Evolutionary conservation across 768 basidiomycete species (phyloP).

Genomic region (Daedaleopsis nitida): DNA sequence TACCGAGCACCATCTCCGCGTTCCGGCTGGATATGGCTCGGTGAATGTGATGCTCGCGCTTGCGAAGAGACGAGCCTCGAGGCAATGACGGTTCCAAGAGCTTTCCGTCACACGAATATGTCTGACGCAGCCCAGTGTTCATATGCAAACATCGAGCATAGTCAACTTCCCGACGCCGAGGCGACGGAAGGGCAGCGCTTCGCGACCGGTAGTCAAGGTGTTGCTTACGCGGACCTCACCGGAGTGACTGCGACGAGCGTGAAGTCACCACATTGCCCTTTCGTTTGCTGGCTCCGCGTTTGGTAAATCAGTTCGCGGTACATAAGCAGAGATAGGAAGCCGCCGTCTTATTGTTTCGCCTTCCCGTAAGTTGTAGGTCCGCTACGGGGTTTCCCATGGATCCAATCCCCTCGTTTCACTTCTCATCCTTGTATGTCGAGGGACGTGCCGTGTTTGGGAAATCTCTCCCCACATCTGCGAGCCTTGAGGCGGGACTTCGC

Average conservation of each 20-base stretch:
- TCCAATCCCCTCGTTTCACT: not conserved
- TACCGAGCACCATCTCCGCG: too few relatives aligned
- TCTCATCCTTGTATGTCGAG: not conserved
- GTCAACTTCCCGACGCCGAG: too few relatives aligned
- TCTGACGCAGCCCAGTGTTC: too few relatives aligned
- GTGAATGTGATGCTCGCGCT: too few relatives aligned
- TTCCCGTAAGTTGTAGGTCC: not conserved
- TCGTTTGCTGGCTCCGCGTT: not conserved
- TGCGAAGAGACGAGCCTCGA: too few relatives aligned
- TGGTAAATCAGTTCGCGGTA: not conserved
- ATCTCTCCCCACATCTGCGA: not conserved
- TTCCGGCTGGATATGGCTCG: too few relatives aligned
- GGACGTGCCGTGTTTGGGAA: not conserved
- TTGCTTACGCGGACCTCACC: too few relatives aligned
- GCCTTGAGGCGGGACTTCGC: not conserved
- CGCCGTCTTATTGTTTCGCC: not conserved
- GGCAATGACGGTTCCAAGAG: too few relatives aligned
- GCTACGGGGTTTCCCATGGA: not conserved
- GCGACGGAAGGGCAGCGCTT: too few relatives aligned
- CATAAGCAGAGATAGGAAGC: not conserved
- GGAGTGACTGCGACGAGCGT: not conserved
- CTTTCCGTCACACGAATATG: too few relatives aligned
- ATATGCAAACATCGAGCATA: too few relatives aligned
- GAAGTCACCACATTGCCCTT: not conserved
- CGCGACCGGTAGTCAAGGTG: too few relatives aligned